phyloP scores from a whole-genome alignment of 225 moss, liverwort and hornwort genomes.

The Pseudisothecium myosuroides region DNA sequence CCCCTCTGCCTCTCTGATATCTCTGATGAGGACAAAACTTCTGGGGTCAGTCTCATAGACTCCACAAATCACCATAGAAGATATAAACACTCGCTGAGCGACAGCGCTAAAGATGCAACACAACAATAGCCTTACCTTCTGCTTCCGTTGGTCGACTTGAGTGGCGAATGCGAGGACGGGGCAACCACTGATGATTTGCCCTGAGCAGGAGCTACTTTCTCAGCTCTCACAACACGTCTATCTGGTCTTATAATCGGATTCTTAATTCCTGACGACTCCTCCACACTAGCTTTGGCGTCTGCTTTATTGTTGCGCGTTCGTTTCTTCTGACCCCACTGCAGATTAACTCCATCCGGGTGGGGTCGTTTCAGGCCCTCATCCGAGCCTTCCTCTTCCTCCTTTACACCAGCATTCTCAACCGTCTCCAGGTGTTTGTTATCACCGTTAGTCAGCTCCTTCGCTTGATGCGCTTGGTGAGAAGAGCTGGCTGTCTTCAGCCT shows the following conservation, averaged over 20 bases:
- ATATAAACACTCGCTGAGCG: not conserved
- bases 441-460: slow-evolving; percentile 52
- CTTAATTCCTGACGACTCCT: slow-evolving; percentile 57
- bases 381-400: slow-evolving; percentile 47
- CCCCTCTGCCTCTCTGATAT: slow-evolving; percentile 38
- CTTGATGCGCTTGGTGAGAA: slow-evolving; percentile 51
- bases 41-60: not conserved
- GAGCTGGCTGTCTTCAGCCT: slow-evolving; percentile 38
- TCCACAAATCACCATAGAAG: not conserved
- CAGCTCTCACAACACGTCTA: slow-evolving; percentile 85
- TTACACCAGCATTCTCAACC: slow-evolving; percentile 39
- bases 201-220: slow-evolving; percentile 61
- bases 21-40: not conserved
- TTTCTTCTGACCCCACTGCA: slow-evolving; percentile 96
- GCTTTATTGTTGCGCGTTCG: slow-evolving; percentile 49
- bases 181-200: slow-evolving; percentile 30
- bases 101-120: not conserved
- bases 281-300: slow-evolving; percentile 30
- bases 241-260: slow-evolving; percentile 69
- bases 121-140: slow-evolving; percentile 36
- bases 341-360: slow-evolving; percentile 58
- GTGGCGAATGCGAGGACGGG: slow-evolving; percentile 37
- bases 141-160: slow-evolving; percentile 32
- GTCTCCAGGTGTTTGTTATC: slow-evolving; percentile 48
- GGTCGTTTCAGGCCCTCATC: slow-evolving; percentile 49